Evolutionary conservation across 2,329 filamentous ascomycete species (phyloP), one percentile per base, ranked within the genome.

Genomic region (Pseudogymnoascus sp.): DNA sequence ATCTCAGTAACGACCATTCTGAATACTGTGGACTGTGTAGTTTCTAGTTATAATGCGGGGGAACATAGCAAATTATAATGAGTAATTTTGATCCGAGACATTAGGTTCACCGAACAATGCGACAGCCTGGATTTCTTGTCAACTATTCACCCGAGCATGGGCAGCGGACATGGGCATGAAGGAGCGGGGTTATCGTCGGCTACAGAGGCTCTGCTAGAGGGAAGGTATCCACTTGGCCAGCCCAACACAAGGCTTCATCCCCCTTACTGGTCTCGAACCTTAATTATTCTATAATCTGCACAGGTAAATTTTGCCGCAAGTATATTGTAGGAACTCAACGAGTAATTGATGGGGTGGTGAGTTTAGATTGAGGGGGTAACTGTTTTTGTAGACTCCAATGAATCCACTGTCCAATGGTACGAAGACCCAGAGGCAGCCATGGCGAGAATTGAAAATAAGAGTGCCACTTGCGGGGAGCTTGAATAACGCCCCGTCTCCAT

Each of bases 1-100:
- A 69, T 35, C 33, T 71, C 69, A 26, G 66, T 69, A 37, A 71
- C 29, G 1, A 21, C 14, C 63, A 65, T 65, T 59, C 23, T 61
- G 21, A 37, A 60, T 29, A 23, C 55, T 63, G 35, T 59, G n/a
- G 16, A 38, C 12, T 60, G 11, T 49, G 14, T 41, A 16, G 21
- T 19, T 16, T 60, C 16, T 19, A 5, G n/a, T 7, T 4, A 33
- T 12, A 33, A 33, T 19, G n/a, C 6, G 11, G 14, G 8, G 26
- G 23, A 19, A 12, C 3, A 4, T 5, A 12, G 6, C 5, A 11
- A 12, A 19, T 16, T 29, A 29, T 29, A 16, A 19, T 12, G 7
- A 6, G 11, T 8, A 33, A 21, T 21, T 19, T 16, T 19, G 19
- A 11, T 16, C 8, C 6, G 16, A 12, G 4, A 55, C 33, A 1